These are phyloP conservation scores for Conticribra weissflogii DNA, from an alignment of 108 stramenopile genomes.

Conservation along the genomic window DNA sequence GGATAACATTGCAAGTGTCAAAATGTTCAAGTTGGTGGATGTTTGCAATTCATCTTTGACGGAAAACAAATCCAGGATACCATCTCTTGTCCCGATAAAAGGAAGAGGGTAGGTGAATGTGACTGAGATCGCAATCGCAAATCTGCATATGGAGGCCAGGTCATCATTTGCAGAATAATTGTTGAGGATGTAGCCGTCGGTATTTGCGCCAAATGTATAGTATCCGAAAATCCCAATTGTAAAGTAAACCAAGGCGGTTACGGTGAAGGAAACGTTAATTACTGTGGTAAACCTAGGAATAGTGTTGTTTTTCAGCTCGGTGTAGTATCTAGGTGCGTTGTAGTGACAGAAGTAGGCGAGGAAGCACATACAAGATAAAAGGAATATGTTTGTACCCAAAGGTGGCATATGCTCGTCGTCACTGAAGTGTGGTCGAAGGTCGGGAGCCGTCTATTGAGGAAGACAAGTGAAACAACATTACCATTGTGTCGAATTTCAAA, in stretches of 20 bases:
- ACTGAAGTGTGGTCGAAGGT: conserved; percentile 9
- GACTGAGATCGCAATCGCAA: conserved; percentile 71
- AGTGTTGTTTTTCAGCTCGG: conserved; percentile 77
- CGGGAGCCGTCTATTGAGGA: background rate
- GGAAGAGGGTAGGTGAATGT: conserved; percentile 84
- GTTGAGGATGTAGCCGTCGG: conserved; percentile 79
- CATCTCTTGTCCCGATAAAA: conserved; percentile 83
- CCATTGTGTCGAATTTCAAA: background rate
- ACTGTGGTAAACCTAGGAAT: conserved; percentile 62
- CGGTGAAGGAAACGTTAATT: conserved; percentile 59
- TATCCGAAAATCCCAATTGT: conserved; percentile 71
- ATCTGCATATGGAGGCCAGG: conserved; percentile 73
- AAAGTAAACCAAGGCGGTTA: conserved; percentile 59
- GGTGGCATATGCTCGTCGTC: conserved; percentile 9
- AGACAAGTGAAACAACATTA: background rate
- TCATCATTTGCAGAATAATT: conserved; percentile 80
- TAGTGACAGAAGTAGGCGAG: conserved; percentile 66
- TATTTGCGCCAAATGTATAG: conserved; percentile 78
- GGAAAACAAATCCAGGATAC: conserved; percentile 57
- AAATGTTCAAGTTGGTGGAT: conserved; percentile 46
- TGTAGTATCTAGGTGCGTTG: conserved; percentile 88
- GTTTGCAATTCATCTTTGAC: conserved; percentile 52
- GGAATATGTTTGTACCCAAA: conserved; percentile 21
- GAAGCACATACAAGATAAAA: conserved; percentile 63
- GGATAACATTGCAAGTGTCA: conserved; percentile 50